phyloP scores from a whole-genome alignment of 108 stramenopile genomes.

The Cylindrotheca fusiformis region DNA sequence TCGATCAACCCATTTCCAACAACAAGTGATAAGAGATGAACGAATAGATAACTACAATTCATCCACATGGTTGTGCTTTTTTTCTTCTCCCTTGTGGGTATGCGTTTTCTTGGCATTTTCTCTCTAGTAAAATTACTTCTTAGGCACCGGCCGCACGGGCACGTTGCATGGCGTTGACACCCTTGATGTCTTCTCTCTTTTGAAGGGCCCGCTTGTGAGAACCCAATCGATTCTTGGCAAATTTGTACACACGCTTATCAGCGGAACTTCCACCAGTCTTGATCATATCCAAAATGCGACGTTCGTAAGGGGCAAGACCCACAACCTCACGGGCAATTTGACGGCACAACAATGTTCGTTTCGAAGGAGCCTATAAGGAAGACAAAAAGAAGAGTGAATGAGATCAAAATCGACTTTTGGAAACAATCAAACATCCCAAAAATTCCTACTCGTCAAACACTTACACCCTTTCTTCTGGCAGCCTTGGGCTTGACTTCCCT shows the following conservation, averaged over 20 bases:
- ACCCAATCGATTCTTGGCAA: constrained; percentile 98
- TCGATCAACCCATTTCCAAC: too few relatives aligned
- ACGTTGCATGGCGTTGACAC: constrained; percentile 82
- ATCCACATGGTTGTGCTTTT: too few relatives aligned
- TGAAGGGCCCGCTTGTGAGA: constrained; percentile 97
- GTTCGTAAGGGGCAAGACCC: constrained; percentile 98
- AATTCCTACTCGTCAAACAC: constrained; percentile 28
- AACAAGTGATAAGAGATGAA: too few relatives aligned
- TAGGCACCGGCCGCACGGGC: constrained; percentile 77
- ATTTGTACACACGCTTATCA: constrained; percentile 99
- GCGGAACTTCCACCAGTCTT: constrained; percentile 95
- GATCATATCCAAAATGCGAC: constrained; percentile 99
- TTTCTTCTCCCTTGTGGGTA: too few relatives aligned
- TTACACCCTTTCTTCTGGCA: constrained; percentile 73
- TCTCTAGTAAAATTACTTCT: not conserved
- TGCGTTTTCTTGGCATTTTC: constrained; percentile 5
- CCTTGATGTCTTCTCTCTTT: constrained; percentile 99
- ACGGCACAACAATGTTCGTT: constrained; percentile 81
- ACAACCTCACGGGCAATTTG: constrained; percentile 97
- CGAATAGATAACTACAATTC: too few relatives aligned
- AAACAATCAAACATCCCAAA: too few relatives aligned
- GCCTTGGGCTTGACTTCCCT: constrained; percentile 64
- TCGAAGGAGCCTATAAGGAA: constrained; percentile 52
- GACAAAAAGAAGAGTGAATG: not conserved
- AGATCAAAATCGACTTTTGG: too few relatives aligned